Conservation (phyloP, 202 grass and related monocot genomes). For the Schoenoplectus triqueter region DNA sequence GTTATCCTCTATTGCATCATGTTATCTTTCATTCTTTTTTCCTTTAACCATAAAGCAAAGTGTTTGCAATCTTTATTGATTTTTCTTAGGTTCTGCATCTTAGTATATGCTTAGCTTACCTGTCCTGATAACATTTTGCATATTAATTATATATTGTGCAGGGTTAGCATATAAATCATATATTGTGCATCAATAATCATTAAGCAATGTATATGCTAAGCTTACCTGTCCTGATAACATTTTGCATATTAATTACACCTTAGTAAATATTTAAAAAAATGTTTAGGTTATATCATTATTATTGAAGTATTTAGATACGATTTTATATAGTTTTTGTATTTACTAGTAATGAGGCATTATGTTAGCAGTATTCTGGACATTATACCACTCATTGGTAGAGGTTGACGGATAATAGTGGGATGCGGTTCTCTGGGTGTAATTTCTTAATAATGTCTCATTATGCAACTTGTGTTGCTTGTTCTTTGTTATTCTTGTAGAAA, state of each 20-base stretch:
- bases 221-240: neutral
- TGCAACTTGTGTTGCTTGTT: constrained; percentile 17
- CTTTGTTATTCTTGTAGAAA: constrained; percentile 62
- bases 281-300: neutral
- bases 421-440: neutral
- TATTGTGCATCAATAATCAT: neutral
- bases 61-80: neutral
- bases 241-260: neutral
- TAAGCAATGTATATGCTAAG: constrained; percentile 3
- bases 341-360: neutral
- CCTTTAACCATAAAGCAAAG: constrained; percentile 16
- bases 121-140: neutral
- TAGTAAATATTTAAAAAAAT: neutral
- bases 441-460: neutral
- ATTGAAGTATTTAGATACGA: neutral
- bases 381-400: constrained; percentile 9
- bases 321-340: neutral
- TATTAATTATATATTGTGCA: neutral
- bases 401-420: neutral
- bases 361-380: neutral
- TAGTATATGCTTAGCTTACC: constrained; percentile 7
- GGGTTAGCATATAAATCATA: neutral
- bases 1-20: constrained; percentile 25
- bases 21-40: constrained; percentile 8
- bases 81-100: neutral